phyloP scores from a whole-genome alignment of 345 rosid species.

The Laguncularia racemosa region DNA sequence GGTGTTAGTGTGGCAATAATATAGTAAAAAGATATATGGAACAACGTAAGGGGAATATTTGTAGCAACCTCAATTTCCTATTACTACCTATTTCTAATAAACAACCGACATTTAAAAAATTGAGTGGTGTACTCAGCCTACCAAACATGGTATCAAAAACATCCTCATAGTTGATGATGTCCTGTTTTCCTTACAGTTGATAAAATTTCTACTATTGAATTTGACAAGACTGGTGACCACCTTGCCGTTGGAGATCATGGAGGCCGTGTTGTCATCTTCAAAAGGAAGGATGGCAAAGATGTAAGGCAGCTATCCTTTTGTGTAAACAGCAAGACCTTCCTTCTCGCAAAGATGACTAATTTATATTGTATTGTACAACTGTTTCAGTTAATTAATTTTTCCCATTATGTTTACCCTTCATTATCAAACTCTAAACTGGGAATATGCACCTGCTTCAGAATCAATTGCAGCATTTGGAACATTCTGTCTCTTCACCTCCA shows the following conservation, averaged over 20 bases:
- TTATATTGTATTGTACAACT: neutral
- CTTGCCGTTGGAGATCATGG: slow-evolving; percentile 60
- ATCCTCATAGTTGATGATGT: neutral
- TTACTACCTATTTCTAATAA: too few species aligned
- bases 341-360: neutral
- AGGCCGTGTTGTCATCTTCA: slow-evolving; percentile 54
- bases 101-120: neutral
- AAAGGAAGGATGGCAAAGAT: slow-evolving; percentile 25
- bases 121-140: neutral
- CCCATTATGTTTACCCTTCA: slow-evolving; percentile 14
- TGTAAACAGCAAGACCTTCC: neutral
- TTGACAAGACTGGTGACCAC: slow-evolving; percentile 48
- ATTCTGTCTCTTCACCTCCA: slow-evolving; percentile 21
- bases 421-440: slow-evolving; percentile 18
- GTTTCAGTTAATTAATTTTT: slow-evolving; percentile 4
- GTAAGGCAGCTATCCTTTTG: slow-evolving; percentile 15
- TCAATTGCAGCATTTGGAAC: slow-evolving; percentile 46
- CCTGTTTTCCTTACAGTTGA: slow-evolving; percentile 25
- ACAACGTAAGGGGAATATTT: too few species aligned
- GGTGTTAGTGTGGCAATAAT: too few species aligned
- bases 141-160: neutral
- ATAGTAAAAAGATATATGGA: too few species aligned
- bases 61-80: too few species aligned
- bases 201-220: slow-evolving; percentile 41
- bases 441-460: slow-evolving; percentile 18